Percentiles rank a stretch among this genome's conserved stretches.
phyloP scores from a whole-genome alignment of 1,284 basidiomycete genomes.

The Microbotryum silenes-acaulis region DNA sequence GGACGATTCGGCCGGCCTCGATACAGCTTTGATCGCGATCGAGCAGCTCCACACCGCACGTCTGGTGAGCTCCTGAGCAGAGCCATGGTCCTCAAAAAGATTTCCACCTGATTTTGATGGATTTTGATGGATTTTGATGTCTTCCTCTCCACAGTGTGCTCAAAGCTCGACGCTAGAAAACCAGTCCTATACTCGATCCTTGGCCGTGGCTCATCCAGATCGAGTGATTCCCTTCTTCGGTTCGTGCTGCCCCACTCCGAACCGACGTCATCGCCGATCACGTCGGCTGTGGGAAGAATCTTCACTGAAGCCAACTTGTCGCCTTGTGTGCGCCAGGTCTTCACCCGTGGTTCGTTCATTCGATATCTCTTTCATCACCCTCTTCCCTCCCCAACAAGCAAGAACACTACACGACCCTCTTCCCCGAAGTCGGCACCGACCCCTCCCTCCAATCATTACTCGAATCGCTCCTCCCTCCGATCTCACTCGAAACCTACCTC shows the following conservation, averaged over 20 bases:
- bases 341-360: constrained; percentile 75
- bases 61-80: not conserved
- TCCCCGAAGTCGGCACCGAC: constrained; percentile 39
- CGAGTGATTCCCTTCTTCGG: constrained; percentile 42
- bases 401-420: constrained; percentile 58
- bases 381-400: constrained; percentile 44
- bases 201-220: constrained; percentile 5
- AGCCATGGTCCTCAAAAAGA: no score
- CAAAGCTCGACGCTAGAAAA: constrained; percentile 32
- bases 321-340: constrained; percentile 49
- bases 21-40: not conserved
- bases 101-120: not conserved
- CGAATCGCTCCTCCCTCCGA: constrained; percentile 50
- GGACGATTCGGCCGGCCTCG: constrained; percentile 29
- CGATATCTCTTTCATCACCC: constrained; percentile 49
- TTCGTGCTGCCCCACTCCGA: constrained; percentile 25
- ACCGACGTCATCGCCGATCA: not conserved
- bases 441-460: constrained; percentile 1
- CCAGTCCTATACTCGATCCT: constrained; percentile 19
- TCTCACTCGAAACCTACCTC: constrained; percentile 50
- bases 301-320: not conserved
- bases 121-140: not conserved
- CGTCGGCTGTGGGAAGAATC: not conserved
- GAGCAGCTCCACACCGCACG: not conserved
- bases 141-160: constrained; percentile 22